Evolutionary conservation across 2,329 filamentous ascomycete genomes (phyloP), one percentile per base, ranked within the genome.

Genomic region (Aspergillus floridensis): DNA sequence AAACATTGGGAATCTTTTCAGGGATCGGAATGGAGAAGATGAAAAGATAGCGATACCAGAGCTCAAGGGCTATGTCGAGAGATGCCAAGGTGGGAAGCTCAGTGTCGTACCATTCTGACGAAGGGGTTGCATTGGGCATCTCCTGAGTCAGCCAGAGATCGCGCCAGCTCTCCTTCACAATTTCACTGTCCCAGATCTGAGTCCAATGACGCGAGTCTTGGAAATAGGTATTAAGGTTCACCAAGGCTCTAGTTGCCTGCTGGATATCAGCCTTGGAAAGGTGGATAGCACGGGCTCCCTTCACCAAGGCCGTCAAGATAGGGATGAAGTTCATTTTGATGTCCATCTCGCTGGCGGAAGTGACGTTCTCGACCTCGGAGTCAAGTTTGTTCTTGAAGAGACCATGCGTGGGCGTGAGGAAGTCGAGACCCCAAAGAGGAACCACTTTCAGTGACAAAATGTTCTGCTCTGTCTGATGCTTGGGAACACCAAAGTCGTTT

Each of bases 11-110:
- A 26, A 83, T 80, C 60, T 81, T 79, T 49, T 84, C 81, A 0
- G 83, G 83, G 5, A 85, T 81, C 1, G 80, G 81, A 22, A 85
- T 81, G 0, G 82, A 84, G 70, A 84, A 85, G 59, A 85, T 83
- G 72, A 85, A 82, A 32, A 80, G 74, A 47, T 77, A 77, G n/a
- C 75, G 71, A 59, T 72, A 75, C 75, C 75, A 77, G 6, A 77
- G 66, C 54, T 77, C 74, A 47, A 77, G 52, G 3, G 75, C 75
- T 35, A 71, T 67, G 46, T 77, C 74, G 11, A 77, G 67, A 5
- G 75, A 70, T 0, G 66, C 63, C 29, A 77, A 57, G 0, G 75
- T 77, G 5, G 75, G 75, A 47, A 76, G 70, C 50, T 77, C 75
- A 0, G 74, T 75, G 16, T 71, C 66, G 24, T 77, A 69, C 75